Evolutionary conservation across 1,284 basidiomycete genomes (phyloP).

Genomic region (Xanthoconium separans): DNA sequence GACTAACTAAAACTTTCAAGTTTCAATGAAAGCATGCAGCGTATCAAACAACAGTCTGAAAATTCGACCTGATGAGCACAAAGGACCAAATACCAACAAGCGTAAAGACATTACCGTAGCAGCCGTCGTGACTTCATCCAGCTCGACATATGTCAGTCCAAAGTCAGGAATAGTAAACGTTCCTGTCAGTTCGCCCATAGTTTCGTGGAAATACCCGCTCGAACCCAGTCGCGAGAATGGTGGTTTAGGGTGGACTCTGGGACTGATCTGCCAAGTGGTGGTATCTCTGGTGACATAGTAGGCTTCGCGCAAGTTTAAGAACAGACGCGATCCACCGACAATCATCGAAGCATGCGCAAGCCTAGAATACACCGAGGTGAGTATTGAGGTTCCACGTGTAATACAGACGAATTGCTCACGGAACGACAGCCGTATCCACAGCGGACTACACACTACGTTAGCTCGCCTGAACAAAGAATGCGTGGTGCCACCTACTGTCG

Average conservation of each 20-base stretch:
- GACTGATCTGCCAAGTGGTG: background rate
- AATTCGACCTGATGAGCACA: background rate
- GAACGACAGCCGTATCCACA: slow-evolving; percentile 1
- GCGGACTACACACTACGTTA: background rate
- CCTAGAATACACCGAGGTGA: background rate
- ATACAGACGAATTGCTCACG: background rate
- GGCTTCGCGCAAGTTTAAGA: slow-evolving; percentile 3
- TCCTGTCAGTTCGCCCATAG: background rate
- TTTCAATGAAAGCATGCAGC: too few species aligned
- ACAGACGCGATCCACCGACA: slow-evolving; percentile 2
- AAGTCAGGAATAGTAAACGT: slow-evolving; percentile 1
- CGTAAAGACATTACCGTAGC: background rate
- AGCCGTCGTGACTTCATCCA: background rate
- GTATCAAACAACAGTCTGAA: background rate
- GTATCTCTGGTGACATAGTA: background rate
- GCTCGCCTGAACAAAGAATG: background rate
- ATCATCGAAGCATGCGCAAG: slow-evolving; percentile 3
- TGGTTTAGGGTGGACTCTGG: background rate
- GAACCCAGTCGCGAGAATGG: background rate
- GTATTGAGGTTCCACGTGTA: background rate
- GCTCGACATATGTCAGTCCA: background rate
- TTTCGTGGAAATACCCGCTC: background rate
- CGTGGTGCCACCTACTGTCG: background rate
- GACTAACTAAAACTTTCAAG: too few species aligned
- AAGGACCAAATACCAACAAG: background rate